phyloP scores from a whole-genome alignment of 345 rosid species.

The Boechera divaricarpa region DNA sequence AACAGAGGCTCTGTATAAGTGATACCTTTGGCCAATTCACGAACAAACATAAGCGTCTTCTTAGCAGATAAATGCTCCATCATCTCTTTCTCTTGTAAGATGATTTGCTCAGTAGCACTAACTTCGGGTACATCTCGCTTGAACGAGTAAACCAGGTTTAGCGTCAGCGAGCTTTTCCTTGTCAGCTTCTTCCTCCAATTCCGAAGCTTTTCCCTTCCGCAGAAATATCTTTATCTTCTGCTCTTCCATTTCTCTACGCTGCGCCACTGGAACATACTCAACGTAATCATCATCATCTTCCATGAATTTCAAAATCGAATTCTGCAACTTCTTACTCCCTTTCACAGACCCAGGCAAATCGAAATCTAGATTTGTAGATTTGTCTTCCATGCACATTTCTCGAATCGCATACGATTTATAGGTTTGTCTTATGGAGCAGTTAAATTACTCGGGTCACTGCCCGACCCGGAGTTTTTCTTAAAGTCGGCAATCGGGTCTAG shows the following conservation, averaged over 20 bases:
- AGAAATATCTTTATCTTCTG: background rate
- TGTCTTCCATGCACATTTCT: too few relatives aligned
- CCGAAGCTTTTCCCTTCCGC: background rate
- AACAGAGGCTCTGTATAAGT: too few relatives aligned
- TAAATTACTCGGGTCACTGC: too few relatives aligned
- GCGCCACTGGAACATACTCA: background rate
- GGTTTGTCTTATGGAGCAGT: too few relatives aligned
- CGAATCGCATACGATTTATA: too few relatives aligned
- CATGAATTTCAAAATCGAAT: background rate
- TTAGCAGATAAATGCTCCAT: conserved; percentile 80
- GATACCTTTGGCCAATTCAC: conserved; percentile 51
- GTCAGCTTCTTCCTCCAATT: background rate
- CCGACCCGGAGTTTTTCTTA: too few relatives aligned
- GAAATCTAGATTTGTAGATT: too few relatives aligned
- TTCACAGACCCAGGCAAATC: too few relatives aligned
- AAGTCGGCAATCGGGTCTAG: too few relatives aligned
- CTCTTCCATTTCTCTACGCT: background rate
- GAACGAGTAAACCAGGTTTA: background rate
- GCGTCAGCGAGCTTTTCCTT: background rate
- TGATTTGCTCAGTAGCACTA: conserved; percentile 73
- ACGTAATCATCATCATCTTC: background rate
- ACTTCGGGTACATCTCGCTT: conserved; percentile 58
- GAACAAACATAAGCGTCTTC: conserved; percentile 85
- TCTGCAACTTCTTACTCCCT: too few relatives aligned
- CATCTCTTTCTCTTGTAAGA: conserved; percentile 94